A percentile compares a stretch with the other conserved stretches of the same genome.
Conservation (phyloP, 2,329 filamentous ascomycete genomes). For the Fusarium robinianum region DNA sequence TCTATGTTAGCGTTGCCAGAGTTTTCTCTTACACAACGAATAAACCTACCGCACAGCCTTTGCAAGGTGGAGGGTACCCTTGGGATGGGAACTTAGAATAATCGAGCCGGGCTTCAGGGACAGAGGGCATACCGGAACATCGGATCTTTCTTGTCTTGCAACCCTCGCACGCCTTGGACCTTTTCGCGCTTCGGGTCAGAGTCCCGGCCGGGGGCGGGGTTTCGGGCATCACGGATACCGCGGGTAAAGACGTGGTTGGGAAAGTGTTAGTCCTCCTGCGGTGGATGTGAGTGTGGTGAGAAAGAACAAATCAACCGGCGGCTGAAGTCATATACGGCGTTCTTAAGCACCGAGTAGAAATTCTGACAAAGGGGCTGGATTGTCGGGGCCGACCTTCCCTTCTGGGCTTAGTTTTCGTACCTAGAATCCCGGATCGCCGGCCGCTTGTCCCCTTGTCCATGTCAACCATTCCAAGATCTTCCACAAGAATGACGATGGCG, state of each 20-base stretch:
- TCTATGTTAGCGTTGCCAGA: neutral
- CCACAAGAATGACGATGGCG: too few relatives aligned
- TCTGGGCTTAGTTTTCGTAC: slow-evolving; percentile 5
- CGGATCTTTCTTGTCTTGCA: slow-evolving; percentile 31
- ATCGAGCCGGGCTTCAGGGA: neutral
- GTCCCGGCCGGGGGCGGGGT: slow-evolving; percentile 2
- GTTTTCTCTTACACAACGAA: fast-evolving
- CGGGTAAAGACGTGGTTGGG: neutral
- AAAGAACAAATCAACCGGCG: slow-evolving; percentile 1
- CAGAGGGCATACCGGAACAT: slow-evolving; percentile 23
- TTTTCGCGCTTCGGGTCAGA: slow-evolving; percentile 19
- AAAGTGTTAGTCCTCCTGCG: too few relatives aligned
- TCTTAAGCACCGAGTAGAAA: neutral
- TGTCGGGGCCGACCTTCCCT: slow-evolving; percentile 27
- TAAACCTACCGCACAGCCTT: slow-evolving; percentile 21
- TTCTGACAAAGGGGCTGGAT: neutral
- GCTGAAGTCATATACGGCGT: slow-evolving; percentile 4
- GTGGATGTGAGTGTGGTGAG: neutral
- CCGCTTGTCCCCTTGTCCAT: too few relatives aligned
- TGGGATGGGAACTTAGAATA: too few relatives aligned
- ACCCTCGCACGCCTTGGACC: slow-evolving; percentile 29
- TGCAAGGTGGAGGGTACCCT: slow-evolving; percentile 30
- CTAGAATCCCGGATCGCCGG: too few relatives aligned
- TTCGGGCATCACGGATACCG: slow-evolving; percentile 4
- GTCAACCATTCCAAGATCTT: too few relatives aligned